Base-by-base conservation (phyloP, 1,139 yeast genomes). In the Yamadazyma pseudoaaseri region DNA sequence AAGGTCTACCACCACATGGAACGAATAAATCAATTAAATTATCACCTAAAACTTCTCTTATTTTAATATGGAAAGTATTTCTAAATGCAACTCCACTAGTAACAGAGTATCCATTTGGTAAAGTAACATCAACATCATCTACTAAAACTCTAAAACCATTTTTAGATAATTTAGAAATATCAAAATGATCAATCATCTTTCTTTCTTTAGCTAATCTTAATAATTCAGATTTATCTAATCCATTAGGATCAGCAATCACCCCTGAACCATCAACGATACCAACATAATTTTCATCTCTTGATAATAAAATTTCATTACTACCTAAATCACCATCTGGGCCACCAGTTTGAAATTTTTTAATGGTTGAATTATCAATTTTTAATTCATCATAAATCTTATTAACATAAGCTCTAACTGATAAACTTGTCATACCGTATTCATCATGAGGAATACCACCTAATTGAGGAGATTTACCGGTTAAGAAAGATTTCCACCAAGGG, bases 311-410 rank as follows among this genome's bases (percentile, higher is more conserved):
- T 66, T 92, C 98, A 59, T 90, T 90, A 31, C 96, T 86, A 24
- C 98, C 98, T 52, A 92, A 74, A 62, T 92, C 98, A 54, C 98
- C 98, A 64, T 92, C 97, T 43, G 98, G 98, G 30, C 98, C 98
- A 64, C 97, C 98, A 37, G 97, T 92, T 69, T 92, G 98, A 56
- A 92, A 70, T 65, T 92, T 92, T 51, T 73, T 74, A 39, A 90
- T 75, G 28, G 55, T 54, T 23, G 75, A 64, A 41, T 76, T 64
- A 45, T 82, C 78, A 43, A 90, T 68, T 27, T 62, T 58, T 42
- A 84, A 73, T 59, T 87, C 86, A 49, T 86, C 84, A 60, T 90
- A 92, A 42, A 90, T 81, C 56, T 87, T 86, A 58, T 86, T 83
- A 39, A 92, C 95, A 59, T 82, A 92, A 35, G 96, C 86, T 54